phyloP scores from a whole-genome alignment of 2,329 filamentous ascomycete genomes.

The Chaetomiaceae sp. region DNA sequence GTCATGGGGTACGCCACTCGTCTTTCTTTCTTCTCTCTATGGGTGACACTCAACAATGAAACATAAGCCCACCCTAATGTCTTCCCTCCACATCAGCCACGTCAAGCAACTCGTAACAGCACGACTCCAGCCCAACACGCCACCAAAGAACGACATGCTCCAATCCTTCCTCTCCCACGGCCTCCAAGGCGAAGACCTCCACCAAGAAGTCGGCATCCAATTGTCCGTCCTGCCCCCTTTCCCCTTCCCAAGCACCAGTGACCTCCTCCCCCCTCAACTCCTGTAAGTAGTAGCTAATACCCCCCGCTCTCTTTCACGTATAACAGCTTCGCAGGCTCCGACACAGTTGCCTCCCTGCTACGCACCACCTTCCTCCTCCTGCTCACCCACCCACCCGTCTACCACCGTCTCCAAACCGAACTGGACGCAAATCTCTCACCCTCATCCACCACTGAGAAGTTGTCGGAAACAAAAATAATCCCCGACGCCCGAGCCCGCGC shows the following conservation, averaged over 20 bases:
- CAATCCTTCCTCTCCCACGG: constrained; percentile 37
- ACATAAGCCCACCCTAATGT: neutral
- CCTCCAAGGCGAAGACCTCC: constrained; percentile 33
- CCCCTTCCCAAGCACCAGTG: too few species aligned
- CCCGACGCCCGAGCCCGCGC: constrained; percentile 6
- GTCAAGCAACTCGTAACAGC: constrained; percentile 20
- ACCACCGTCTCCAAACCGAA: constrained; percentile 44
- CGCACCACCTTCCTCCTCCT: constrained; percentile 48
- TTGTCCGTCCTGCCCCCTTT: constrained; percentile 28
- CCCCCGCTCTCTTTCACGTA: neutral
- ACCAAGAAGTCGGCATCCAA: constrained; percentile 37
- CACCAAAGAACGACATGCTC: constrained; percentile 35
- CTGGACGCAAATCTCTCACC: constrained; percentile 34
- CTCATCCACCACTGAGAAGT: too few species aligned
- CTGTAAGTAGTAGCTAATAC: too few species aligned
- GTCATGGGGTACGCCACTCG: constrained; percentile 38
- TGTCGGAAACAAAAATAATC: too few species aligned
- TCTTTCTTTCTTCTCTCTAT: neutral
- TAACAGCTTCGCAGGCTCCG: constrained; percentile 32
- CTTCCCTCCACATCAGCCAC: neutral
- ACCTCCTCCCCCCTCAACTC: neutral
- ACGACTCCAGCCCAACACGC: constrained; percentile 26
- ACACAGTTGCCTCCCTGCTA: constrained; percentile 35
- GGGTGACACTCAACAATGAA: too few species aligned
- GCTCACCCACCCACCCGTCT: constrained; percentile 44